Base-by-base conservation (phyloP, 768 basidiomycete species). In the Naganishia vishniacii region DNA sequence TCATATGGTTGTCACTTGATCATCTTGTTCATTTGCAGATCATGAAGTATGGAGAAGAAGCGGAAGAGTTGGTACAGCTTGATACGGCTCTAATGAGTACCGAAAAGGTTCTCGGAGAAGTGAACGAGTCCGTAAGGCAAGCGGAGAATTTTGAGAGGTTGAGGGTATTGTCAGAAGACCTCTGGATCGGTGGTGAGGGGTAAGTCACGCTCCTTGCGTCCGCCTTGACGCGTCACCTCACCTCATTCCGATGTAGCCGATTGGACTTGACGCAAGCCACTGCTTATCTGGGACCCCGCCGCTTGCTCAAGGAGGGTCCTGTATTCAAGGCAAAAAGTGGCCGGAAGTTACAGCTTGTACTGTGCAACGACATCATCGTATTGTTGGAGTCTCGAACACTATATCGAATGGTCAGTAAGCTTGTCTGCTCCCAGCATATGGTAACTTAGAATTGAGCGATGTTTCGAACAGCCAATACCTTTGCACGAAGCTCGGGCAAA, bases 191-290 rank as follows among this genome's bases (percentile, higher is more conserved):
- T 2, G 78, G 77, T 3, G 73, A 89, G 78, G 89, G 85, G 88
- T 88, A 61, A 68, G 84, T 72, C 13, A 25, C 23, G 29, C 41
- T 48, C 48, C 18, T n/a, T 9, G 3, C n/a, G 31, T 37, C 23
- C 51, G 32, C 23, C 48, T 6, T 45, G 7, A 44, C 37, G 31
- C 20, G 42, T 12, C 7, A 49, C 20, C 49, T n/a, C 5, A 51
- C 46, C 25, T 29, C 48, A 16, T 40, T 37, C 16, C 28, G 7
- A 40, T 13, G 8, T 61, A 86, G 86, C 5, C 85, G 87, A 18
- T 83, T 95, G 23, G 91, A 97, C 73, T 79, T 97, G n/a, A 92
- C 90, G 0, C 89, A 87, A 0, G 87, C 89, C 0, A 97, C 94
- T 5, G 84, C 89, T 0, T 81, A 85, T 65, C 85, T 93, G 80